Evolutionary conservation across 1,284 basidiomycete genomes (phyloP).

Genomic region (Anthracocystis walkeri): DNA sequence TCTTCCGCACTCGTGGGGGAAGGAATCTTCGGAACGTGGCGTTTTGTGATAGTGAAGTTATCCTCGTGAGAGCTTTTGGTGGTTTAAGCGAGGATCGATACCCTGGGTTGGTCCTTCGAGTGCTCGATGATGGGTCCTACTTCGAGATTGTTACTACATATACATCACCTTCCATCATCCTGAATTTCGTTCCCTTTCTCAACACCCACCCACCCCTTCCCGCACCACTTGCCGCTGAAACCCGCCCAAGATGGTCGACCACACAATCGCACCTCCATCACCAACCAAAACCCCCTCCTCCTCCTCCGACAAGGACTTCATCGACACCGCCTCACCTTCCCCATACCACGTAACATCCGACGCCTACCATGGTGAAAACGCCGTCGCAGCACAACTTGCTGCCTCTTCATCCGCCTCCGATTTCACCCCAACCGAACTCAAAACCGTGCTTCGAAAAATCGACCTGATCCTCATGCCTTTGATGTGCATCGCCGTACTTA

Average conservation of each 20-base stretch:
- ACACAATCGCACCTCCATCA: neutral
- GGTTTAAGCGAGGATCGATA: too few relatives aligned
- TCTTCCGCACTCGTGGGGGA: slow-evolving; percentile 3
- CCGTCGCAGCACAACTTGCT: slow-evolving; percentile 31
- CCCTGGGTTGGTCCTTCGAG: too few relatives aligned
- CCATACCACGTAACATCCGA: slow-evolving; percentile 20
- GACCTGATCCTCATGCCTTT: slow-evolving; percentile 64
- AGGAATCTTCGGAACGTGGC: slow-evolving; percentile 7
- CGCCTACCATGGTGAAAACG: slow-evolving; percentile 31
- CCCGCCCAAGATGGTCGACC: slow-evolving; percentile 5
- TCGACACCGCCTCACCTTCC: neutral
- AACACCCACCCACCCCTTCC: neutral
- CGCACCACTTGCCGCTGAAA: too few relatives aligned
- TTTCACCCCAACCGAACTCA: slow-evolving; percentile 38
- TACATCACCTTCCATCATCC: neutral
- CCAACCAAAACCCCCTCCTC: slow-evolving; percentile 9
- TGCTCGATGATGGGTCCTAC: too few relatives aligned
- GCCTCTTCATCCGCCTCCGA: slow-evolving; percentile 17
- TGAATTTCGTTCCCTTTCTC: neutral
- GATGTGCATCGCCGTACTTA: slow-evolving; percentile 51
- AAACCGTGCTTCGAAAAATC: slow-evolving; percentile 61
- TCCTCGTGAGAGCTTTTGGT: too few relatives aligned
- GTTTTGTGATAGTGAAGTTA: neutral
- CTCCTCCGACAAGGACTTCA: slow-evolving; percentile 5
- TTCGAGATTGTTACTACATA: neutral